phyloP scores from a whole-genome alignment of 345 rosid genomes.

The Eucalyptus sp. region DNA sequence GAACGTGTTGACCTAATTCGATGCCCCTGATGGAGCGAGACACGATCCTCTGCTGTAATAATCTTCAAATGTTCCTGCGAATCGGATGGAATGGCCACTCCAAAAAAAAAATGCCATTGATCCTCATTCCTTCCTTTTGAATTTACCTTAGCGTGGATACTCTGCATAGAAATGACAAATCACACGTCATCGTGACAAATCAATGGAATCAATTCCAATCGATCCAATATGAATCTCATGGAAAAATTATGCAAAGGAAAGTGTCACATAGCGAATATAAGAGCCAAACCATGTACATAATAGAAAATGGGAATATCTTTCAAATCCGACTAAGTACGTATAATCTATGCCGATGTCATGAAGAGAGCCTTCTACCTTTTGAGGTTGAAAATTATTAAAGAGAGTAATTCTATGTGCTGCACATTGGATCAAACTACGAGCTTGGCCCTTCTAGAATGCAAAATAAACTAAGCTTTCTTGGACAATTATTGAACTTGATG shows the following conservation, averaged over 20 bases:
- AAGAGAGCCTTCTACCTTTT: too few species aligned
- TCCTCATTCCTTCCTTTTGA: background rate
- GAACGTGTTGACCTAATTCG: background rate
- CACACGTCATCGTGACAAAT: background rate
- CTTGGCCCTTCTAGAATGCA: background rate
- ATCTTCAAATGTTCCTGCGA: background rate
- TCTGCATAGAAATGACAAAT: background rate
- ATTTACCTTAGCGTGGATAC: background rate
- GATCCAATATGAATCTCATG: background rate
- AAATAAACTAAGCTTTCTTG: background rate
- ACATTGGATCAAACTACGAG: background rate
- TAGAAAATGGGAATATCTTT: background rate
- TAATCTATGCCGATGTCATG: background rate
- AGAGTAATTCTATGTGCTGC: background rate
- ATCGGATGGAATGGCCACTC: background rate
- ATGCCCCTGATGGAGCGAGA: background rate
- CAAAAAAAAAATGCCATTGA: background rate
- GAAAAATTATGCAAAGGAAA: background rate
- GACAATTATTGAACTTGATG: background rate
- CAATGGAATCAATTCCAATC: background rate
- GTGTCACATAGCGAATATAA: accelerated
- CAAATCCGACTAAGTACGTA: background rate
- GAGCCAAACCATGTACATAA: background rate
- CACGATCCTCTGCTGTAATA: background rate
- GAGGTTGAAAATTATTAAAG: too few species aligned